Evolutionary conservation across 371 early-diverging fungal genomes (phyloP).

Genomic region (Syncephalis fuscata): DNA sequence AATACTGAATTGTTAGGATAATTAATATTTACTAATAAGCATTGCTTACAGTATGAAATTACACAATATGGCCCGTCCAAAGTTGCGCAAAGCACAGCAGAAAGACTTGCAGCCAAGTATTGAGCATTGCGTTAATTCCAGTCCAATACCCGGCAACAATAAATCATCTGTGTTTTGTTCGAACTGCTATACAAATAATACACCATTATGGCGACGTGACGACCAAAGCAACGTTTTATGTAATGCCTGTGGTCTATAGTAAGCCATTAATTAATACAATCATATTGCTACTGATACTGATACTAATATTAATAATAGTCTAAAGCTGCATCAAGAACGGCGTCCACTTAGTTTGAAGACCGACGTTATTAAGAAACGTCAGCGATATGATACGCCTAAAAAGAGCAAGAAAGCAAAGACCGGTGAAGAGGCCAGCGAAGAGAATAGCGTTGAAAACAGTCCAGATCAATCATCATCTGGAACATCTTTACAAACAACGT

Average conservation of each 20-base stretch:
- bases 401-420: not conserved
- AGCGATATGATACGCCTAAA: slow-evolving; percentile 30
- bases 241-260: slow-evolving; percentile 95
- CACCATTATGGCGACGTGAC: slow-evolving; percentile 93
- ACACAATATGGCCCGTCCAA: slow-evolving; percentile 9
- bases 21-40: too few relatives aligned
- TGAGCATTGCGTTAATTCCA: not conserved
- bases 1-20: not conserved
- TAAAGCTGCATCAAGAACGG: slow-evolving; percentile 70
- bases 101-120: slow-evolving; percentile 3
- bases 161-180: slow-evolving; percentile 25
- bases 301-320: slow-evolving; percentile 11
- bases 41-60: slow-evolving; percentile 3
- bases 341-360: slow-evolving; percentile 67
- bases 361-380: slow-evolving; percentile 67
- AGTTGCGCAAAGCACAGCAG: slow-evolving; percentile 6
- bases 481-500: too few relatives aligned
- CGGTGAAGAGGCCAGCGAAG: not conserved
- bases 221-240: slow-evolving; percentile 67
- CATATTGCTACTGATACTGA: not conserved
- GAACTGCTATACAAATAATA: slow-evolving; percentile 77
- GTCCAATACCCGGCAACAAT: not conserved
- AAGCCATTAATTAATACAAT: slow-evolving; percentile 11
- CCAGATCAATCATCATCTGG: too few relatives aligned
- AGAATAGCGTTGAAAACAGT: not conserved